Conservation (phyloP, 1,284 basidiomycete genomes). For the Tetrapyrgos nigripes region DNA sequence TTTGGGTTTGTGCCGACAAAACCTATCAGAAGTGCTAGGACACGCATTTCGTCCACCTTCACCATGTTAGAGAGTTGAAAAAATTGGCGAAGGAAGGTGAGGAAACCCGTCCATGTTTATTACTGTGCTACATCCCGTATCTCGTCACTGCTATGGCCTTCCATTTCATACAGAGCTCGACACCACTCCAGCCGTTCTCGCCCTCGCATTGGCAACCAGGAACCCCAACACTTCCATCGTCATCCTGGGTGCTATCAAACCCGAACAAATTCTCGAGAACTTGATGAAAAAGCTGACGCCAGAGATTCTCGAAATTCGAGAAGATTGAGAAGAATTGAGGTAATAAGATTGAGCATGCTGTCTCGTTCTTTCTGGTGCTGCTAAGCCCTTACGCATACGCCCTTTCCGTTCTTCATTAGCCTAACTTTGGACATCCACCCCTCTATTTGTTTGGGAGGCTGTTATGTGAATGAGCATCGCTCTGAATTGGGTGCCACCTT, state of each 20-base stretch:
- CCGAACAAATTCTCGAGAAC: slow-evolving; percentile 60
- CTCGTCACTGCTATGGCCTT: neutral
- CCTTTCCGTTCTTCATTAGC: no score
- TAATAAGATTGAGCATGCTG: slow-evolving; percentile 38
- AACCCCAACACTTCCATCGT: slow-evolving; percentile 66
- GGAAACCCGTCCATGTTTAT: no score
- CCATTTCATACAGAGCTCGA: slow-evolving; percentile 35
- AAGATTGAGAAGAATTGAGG: slow-evolving; percentile 66
- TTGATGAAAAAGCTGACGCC: slow-evolving; percentile 67
- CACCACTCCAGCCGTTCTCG: slow-evolving; percentile 38
- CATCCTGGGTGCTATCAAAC: slow-evolving; percentile 65
- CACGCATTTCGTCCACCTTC: no score
- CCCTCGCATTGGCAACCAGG: slow-evolving; percentile 73
- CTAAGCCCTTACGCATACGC: neutral
- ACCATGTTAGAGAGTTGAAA: slow-evolving; percentile 71
- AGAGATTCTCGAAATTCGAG: slow-evolving; percentile 56
- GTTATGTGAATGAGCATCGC: no score
- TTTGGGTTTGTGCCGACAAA: no score
- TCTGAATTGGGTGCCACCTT: no score
- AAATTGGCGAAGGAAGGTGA: slow-evolving; percentile 63
- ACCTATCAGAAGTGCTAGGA: no score
- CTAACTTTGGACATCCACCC: no score
- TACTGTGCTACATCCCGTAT: neutral
- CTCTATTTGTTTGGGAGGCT: no score
- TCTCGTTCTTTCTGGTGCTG: slow-evolving; percentile 20